These are phyloP conservation scores for Hansenula sp. DNA, from an alignment of 1,139 yeast species.

Conservation along the genomic window DNA sequence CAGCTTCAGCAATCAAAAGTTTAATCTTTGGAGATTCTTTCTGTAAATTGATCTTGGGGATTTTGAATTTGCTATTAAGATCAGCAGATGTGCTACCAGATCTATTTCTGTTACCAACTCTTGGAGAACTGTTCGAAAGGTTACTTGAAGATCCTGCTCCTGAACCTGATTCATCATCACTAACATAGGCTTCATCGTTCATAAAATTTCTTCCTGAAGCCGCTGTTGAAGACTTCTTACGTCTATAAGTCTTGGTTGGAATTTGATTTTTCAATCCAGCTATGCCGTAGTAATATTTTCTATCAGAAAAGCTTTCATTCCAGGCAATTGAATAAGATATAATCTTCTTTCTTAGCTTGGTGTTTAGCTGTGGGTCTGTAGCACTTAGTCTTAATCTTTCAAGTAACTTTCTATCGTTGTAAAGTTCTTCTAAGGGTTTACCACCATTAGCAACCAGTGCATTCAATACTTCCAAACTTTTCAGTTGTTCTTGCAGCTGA, in stretches of 20 bases:
- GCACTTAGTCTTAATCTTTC: slow-evolving; percentile 61
- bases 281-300: slow-evolving; percentile 48
- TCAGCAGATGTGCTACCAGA: slow-evolving; percentile 22
- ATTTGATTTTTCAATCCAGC: slow-evolving; percentile 42
- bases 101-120: background rate
- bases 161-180: slow-evolving; percentile 20
- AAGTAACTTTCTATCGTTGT: slow-evolving; percentile 67
- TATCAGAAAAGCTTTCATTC: slow-evolving; percentile 51
- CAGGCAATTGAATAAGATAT: slow-evolving; percentile 57
- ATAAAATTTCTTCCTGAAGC: slow-evolving; percentile 33
- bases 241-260: slow-evolving; percentile 14
- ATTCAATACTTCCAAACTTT: slow-evolving; percentile 71
- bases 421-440: slow-evolving; percentile 36
- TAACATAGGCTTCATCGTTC: slow-evolving; percentile 44
- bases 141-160: slow-evolving; percentile 2
- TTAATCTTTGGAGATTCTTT: slow-evolving; percentile 75
- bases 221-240: slow-evolving; percentile 22
- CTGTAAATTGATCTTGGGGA: slow-evolving; percentile 65
- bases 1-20: slow-evolving; percentile 68
- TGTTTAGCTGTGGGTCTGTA: slow-evolving; percentile 28
- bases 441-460: slow-evolving; percentile 78
- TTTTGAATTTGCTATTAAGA: slow-evolving; percentile 54
- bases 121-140: slow-evolving; percentile 3
- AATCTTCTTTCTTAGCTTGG: slow-evolving; percentile 42
- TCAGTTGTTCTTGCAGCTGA: slow-evolving; percentile 49